Evolutionary conservation across 225 moss, liverwort and hornwort species (phyloP).

Genomic region (Rhytidiadelphus loreus): DNA sequence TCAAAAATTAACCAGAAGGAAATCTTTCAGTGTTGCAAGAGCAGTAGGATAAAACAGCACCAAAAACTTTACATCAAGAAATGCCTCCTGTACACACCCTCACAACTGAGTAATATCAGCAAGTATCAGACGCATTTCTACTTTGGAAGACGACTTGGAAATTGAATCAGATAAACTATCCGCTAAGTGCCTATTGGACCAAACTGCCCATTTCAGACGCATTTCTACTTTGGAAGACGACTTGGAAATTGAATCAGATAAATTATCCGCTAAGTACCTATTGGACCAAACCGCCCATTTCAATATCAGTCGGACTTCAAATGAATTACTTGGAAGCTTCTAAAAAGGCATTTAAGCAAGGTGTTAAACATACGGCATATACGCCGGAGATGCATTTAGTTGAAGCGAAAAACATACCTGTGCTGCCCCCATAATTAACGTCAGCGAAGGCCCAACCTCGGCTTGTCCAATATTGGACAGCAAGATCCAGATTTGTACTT

Average conservation of each 20-base stretch:
- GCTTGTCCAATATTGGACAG: constrained; percentile 86
- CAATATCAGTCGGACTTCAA: background rate
- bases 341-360: background rate
- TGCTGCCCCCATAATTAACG: constrained; percentile 92
- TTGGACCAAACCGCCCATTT: background rate
- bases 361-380: background rate
- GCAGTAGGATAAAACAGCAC: background rate
- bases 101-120: background rate
- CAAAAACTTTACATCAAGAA: background rate
- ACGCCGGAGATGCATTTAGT: background rate
- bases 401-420: constrained; percentile 35
- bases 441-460: constrained; percentile 94
- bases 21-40: background rate
- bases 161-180: background rate
- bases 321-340: background rate
- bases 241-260: background rate
- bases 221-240: background rate
- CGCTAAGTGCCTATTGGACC: background rate
- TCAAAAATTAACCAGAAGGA: background rate
- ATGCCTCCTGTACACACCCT: background rate
- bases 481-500: constrained; percentile 56
- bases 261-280: background rate
- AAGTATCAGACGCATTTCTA: background rate
- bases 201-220: background rate
- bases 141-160: background rate